Evolutionary conservation across 371 early-diverging fungal genomes (phyloP).

Genomic region (Lichtheimia ornata): DNA sequence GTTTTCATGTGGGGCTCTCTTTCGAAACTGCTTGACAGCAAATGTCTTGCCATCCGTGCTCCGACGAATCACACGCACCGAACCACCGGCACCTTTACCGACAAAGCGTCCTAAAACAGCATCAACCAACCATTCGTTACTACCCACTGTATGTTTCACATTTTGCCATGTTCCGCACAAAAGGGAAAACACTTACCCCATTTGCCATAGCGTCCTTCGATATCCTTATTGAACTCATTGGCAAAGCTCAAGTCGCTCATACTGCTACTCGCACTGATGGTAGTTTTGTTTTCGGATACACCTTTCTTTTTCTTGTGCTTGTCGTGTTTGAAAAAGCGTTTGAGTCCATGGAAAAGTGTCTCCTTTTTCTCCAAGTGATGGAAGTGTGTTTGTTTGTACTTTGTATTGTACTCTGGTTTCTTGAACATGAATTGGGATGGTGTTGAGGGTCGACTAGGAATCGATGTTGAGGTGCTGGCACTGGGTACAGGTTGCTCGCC

Average conservation of each 20-base stretch:
- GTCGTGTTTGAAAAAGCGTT: constrained; percentile 46
- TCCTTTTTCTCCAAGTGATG: constrained; percentile 51
- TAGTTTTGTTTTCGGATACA: neutral
- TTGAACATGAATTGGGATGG: constrained; percentile 53
- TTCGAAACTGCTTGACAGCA: constrained; percentile 81
- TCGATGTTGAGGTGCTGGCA: constrained; percentile 8
- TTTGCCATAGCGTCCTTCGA: constrained; percentile 42
- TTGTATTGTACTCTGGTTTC: constrained; percentile 45
- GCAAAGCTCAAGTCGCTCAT: constrained; percentile 43
- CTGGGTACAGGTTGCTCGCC: constrained; percentile 2
- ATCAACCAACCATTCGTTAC: neutral
- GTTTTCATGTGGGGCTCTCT: constrained; percentile 60
- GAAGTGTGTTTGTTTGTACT: constrained; percentile 49
- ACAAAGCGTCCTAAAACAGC: constrained; percentile 40
- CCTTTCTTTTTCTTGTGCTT: neutral
- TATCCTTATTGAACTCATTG: constrained; percentile 32
- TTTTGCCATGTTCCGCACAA: neutral
- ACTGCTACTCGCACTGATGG: constrained; percentile 5
- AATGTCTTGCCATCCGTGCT: constrained; percentile 58
- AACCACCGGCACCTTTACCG: constrained; percentile 76
- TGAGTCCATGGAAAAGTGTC: constrained; percentile 56
- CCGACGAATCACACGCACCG: constrained; percentile 66
- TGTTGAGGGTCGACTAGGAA: constrained; percentile 28
- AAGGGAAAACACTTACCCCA: constrained; percentile 35
- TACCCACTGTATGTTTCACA: neutral